These are phyloP conservation scores for Neurospora sp. DNA, from an alignment of 495 filamentous ascomycete species.

Conservation along the genomic window DNA sequence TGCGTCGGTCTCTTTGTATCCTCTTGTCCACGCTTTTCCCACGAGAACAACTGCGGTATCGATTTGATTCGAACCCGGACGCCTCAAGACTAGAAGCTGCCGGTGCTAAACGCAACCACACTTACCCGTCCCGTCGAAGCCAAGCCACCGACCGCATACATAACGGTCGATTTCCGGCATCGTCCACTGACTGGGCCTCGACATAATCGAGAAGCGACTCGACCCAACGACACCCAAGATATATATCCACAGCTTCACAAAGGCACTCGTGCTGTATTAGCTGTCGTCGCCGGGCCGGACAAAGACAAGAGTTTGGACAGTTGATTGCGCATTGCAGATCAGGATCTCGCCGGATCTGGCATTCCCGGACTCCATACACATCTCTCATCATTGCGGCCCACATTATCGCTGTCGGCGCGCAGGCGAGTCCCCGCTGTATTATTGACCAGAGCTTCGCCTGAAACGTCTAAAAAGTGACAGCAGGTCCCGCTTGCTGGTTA, in stretches of 20 bases:
- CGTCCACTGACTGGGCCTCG: not conserved
- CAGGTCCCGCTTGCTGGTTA: not conserved
- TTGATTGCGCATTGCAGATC: not conserved
- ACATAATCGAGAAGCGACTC: not conserved
- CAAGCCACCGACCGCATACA: not conserved
- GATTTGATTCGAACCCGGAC: not conserved
- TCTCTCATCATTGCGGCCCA: not conserved
- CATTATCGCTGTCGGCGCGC: not conserved
- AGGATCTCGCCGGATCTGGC: not conserved
- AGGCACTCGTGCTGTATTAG: not conserved
- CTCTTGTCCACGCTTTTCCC: not conserved
- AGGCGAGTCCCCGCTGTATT: not conserved
- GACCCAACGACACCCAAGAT: not conserved
- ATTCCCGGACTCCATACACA: not conserved
- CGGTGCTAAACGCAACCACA: not conserved
- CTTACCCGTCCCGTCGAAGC: not conserved
- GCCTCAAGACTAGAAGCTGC: not conserved
- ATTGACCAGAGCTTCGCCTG: not conserved
- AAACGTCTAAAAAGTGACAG: not conserved
- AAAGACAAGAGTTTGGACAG: not conserved
- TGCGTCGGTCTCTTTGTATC: not conserved
- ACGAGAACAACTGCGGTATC: not conserved
- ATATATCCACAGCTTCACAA: not conserved
- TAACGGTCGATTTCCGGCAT: not conserved
- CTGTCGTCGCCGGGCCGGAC: not conserved